Conservation (phyloP, 148 eudicot genomes). For the Camellia lanceoleosa region DNA sequence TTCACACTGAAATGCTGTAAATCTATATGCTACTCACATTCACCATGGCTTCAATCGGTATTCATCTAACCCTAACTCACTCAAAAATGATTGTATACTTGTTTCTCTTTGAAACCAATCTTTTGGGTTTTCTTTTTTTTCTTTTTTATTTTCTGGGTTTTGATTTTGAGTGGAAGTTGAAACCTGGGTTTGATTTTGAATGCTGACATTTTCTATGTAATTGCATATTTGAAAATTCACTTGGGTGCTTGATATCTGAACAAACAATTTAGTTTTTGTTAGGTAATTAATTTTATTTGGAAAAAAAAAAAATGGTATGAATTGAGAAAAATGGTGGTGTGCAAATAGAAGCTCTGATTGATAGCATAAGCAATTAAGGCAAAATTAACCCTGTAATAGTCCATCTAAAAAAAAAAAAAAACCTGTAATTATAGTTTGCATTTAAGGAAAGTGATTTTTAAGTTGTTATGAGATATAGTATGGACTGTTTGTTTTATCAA, state of each 20-base stretch:
- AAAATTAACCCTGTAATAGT: too few relatives aligned
- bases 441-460: neutral
- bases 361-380: too few relatives aligned
- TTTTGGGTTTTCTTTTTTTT: neutral
- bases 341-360: too few relatives aligned
- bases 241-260: too few relatives aligned
- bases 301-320: too few relatives aligned
- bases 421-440: neutral
- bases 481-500: neutral
- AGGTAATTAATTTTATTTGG: too few relatives aligned
- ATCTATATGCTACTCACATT: too few relatives aligned
- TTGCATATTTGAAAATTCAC: too few relatives aligned
- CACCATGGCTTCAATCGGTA: constrained; percentile 11
- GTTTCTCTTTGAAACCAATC: neutral
- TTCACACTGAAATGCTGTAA: neutral
- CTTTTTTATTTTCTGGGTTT: neutral
- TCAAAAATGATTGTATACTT: neutral
- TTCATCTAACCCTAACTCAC: neutral
- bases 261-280: too few relatives aligned
- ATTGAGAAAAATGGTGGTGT: too few relatives aligned
- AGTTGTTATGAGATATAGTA: neutral
- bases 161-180: neutral
- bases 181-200: neutral
- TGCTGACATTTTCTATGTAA: neutral
- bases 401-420: too few relatives aligned